Evolutionary conservation across 73 alveolate species (phyloP).

Genomic region (Tetrahymena malaccensis): DNA sequence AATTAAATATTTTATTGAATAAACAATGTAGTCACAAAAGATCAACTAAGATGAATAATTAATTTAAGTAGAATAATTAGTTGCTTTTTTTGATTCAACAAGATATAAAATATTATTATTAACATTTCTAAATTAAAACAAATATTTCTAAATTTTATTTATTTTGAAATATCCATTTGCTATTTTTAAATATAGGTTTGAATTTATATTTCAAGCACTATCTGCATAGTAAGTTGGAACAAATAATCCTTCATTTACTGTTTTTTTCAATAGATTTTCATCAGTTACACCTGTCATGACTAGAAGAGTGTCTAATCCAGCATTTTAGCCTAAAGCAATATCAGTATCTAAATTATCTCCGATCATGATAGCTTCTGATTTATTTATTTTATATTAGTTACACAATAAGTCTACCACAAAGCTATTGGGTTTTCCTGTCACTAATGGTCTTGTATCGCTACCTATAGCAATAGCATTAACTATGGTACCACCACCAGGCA

Average conservation of each 20-base stretch:
- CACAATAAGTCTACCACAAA: slow-evolving; percentile 24
- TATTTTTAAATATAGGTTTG: too few species aligned
- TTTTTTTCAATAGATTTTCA: background rate
- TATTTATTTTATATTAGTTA: slow-evolving; percentile 9
- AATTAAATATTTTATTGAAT: too few species aligned
- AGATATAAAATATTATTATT: too few species aligned
- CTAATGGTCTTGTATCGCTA: slow-evolving; percentile 1
- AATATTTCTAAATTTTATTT: too few species aligned
- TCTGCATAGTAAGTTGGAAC: background rate
- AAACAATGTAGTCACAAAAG: too few species aligned
- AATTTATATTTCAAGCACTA: background rate
- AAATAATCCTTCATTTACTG: background rate
- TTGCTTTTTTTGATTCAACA: too few species aligned
- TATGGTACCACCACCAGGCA: slow-evolving; percentile 74
- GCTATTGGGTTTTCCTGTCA: slow-evolving; percentile 49
- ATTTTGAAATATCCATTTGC: too few species aligned
- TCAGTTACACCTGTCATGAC: slow-evolving; percentile 67
- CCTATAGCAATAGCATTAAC: slow-evolving; percentile 40
- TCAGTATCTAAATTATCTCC: slow-evolving; percentile 78
- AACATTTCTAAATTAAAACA: too few species aligned
- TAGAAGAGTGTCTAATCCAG: slow-evolving; percentile 62
- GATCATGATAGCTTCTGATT: slow-evolving; percentile 51
- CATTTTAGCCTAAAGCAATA: slow-evolving; percentile 55
- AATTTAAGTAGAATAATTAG: too few species aligned
- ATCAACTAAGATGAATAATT: too few species aligned